phyloP scores from a whole-genome alignment of 2,329 filamentous ascomycete genomes.

The Fusarium nodosum region DNA sequence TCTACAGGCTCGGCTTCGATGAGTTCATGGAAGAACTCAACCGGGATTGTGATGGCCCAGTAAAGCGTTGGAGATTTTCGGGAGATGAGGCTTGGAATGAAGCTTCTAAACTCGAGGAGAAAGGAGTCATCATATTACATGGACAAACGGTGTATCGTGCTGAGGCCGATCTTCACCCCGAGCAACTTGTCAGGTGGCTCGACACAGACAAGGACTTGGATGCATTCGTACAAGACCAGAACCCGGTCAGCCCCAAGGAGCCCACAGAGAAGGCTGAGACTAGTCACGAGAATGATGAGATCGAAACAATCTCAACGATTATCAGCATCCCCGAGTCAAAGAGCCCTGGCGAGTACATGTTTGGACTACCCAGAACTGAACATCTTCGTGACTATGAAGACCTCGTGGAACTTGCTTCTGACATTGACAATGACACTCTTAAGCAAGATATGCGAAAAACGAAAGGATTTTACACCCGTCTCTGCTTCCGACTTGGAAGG shows the following conservation, averaged over 20 bases:
- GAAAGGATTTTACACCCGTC: constrained; percentile 43
- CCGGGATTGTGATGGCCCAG: constrained; percentile 30
- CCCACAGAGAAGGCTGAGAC: not conserved
- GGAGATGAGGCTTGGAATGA: constrained; percentile 33
- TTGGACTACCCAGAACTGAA: constrained; percentile 35
- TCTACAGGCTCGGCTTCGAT: constrained; percentile 31
- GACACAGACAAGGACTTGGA: constrained; percentile 9
- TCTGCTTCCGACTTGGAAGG: constrained; percentile 58
- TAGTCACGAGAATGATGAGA: constrained; percentile 10
- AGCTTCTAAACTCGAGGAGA: not conserved
- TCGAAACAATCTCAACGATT: constrained; percentile 32
- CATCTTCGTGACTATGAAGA: constrained; percentile 25
- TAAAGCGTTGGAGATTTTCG: constrained; percentile 46
- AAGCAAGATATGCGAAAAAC: constrained; percentile 20
- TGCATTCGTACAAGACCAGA: not conserved
- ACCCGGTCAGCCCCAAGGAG: not conserved
- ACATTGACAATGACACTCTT: not conserved
- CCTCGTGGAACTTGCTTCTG: not conserved
- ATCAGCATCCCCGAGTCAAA: constrained; percentile 23
- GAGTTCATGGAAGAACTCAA: constrained; percentile 49
- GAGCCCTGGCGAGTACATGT: constrained; percentile 27
- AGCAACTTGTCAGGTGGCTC: constrained; percentile 42
- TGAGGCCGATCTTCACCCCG: constrained; percentile 35
- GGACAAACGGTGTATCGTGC: constrained; percentile 2
- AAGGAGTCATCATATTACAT: not conserved